These are phyloP conservation scores for Acanthochlamys bracteata DNA, from an alignment of 106 monocot species.

Conservation along the genomic window DNA sequence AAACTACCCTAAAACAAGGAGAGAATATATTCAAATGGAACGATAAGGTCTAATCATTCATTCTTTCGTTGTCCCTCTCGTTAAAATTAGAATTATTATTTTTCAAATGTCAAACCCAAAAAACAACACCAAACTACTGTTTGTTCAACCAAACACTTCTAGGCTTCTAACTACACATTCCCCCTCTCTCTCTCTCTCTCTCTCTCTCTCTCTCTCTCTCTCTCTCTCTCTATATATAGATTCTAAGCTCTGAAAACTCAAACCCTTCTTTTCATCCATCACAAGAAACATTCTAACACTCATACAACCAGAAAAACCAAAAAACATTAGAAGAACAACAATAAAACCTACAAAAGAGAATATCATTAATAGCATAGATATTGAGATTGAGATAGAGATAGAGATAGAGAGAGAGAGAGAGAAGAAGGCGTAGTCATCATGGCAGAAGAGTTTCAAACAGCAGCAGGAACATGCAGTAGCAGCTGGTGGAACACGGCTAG, in stretches of 20 bases:
- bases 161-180: no score
- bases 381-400: not conserved
- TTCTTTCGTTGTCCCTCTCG: not conserved
- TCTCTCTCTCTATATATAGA: not conserved
- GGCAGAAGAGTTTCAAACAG: slow-evolving; percentile 28
- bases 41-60: not conserved
- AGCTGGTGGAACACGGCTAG: slow-evolving; percentile 30
- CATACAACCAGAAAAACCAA: not conserved
- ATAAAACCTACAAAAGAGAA: no score
- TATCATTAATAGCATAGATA: not conserved
- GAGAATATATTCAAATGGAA: not conserved
- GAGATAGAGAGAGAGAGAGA: slow-evolving; percentile 3
- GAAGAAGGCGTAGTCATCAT: slow-evolving; percentile 4
- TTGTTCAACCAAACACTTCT: not conserved
- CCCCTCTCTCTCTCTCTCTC: no score
- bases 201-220: no score
- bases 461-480: slow-evolving; percentile 15
- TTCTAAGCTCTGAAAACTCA: not conserved
- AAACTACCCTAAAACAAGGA: slow-evolving; percentile 1
- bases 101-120: not conserved
- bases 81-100: not conserved
- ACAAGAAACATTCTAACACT: not conserved
- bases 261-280: not conserved
- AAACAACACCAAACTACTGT: not conserved
- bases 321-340: no score